Evolutionary conservation across 164 flowering plant genomes (phyloP).

Genomic region (Piper betle): DNA sequence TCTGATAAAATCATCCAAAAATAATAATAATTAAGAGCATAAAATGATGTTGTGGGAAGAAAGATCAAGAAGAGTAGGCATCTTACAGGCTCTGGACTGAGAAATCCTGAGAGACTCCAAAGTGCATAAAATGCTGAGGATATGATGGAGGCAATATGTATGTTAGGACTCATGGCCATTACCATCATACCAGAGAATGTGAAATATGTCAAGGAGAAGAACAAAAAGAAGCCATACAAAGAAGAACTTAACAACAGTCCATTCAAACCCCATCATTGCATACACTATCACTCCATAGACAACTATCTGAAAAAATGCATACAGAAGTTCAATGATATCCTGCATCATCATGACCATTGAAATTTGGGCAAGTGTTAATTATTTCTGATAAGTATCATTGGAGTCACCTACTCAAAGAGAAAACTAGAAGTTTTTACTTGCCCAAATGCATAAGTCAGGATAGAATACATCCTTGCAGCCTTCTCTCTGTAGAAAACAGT

Average conservation of each 20-base stretch:
- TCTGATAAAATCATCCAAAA: slow-evolving; percentile 19
- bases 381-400: neutral
- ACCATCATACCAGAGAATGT: slow-evolving; percentile 10
- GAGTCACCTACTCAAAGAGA: neutral
- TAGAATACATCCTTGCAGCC: slow-evolving; percentile 88
- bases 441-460: slow-evolving; percentile 71
- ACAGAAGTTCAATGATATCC: slow-evolving; percentile 8
- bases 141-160: slow-evolving; percentile 3
- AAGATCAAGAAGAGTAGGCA: neutral
- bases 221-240: slow-evolving; percentile 5
- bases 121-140: neutral
- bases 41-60: neutral
- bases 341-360: neutral
- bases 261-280: slow-evolving; percentile 8
- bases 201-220: slow-evolving; percentile 2
- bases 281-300: slow-evolving; percentile 4
- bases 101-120: slow-evolving; percentile 8
- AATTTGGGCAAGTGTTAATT: no score
- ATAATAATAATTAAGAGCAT: neutral
- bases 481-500: slow-evolving; percentile 71
- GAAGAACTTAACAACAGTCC: slow-evolving; percentile 4
- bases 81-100: slow-evolving; percentile 7
- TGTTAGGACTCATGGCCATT: slow-evolving; percentile 4
- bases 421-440: slow-evolving; percentile 28
- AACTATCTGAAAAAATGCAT: neutral